A percentile compares a stretch with the other conserved stretches of the same genome.
phyloP scores from a whole-genome alignment of 73 alveolate genomes.

The Tetrahymena borealis region DNA sequence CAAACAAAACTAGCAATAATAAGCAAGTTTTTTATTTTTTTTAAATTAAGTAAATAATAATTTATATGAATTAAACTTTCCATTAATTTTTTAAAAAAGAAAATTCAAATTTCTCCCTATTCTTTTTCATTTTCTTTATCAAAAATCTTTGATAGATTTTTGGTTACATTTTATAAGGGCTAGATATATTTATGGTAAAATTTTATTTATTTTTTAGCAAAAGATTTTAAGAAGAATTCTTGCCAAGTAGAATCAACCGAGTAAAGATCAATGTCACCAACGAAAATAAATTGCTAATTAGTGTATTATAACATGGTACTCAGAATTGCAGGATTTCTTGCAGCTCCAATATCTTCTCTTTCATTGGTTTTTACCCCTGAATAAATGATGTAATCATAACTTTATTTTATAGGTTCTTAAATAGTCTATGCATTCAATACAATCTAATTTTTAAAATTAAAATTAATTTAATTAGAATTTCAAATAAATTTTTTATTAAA shows the following conservation, averaged over 20 bases:
- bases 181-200: background rate
- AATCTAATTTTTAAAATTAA: background rate
- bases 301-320: background rate
- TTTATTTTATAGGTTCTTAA: background rate
- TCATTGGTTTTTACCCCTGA: background rate
- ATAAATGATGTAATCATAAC: background rate
- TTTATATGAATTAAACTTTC: too few relatives aligned
- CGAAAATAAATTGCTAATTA: background rate
- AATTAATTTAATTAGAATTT: background rate
- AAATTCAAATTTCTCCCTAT: background rate
- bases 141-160: background rate
- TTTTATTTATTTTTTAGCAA: background rate
- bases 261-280: background rate
- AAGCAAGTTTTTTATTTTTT: too few relatives aligned
- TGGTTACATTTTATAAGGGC: background rate
- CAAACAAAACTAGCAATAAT: too few relatives aligned
- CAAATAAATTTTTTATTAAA: background rate
- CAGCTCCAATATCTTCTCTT: background rate
- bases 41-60: too few relatives aligned
- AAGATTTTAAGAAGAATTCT: background rate
- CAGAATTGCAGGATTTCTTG: background rate
- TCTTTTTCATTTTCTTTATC: background rate
- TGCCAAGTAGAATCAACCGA: background rate
- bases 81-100: too few relatives aligned
- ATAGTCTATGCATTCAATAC: background rate